These are phyloP conservation scores for Seiridium cupressi DNA, from an alignment of 2,329 filamentous ascomycete genomes.

Conservation along the genomic window DNA sequence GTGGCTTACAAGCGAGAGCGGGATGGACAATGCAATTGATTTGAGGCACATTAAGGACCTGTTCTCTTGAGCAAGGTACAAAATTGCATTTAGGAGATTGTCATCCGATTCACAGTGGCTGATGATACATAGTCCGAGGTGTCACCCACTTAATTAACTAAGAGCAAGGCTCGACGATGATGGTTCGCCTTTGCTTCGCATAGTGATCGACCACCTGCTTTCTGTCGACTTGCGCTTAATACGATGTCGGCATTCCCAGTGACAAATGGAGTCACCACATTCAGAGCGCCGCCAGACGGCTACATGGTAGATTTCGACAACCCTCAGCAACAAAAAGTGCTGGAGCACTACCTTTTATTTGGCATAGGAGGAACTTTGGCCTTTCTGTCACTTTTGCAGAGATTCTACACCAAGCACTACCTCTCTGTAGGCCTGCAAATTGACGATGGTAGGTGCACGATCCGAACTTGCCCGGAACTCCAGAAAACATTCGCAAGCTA, in stretches of 20 bases:
- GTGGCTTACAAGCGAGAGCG: too few relatives aligned
- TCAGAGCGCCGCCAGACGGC: conserved; percentile 24
- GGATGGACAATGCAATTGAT: too few relatives aligned
- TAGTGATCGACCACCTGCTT: too few relatives aligned
- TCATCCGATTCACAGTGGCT: too few relatives aligned
- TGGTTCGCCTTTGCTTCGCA: too few relatives aligned
- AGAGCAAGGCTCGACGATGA: too few relatives aligned
- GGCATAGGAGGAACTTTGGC: conserved; percentile 23
- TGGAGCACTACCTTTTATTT: conserved; percentile 24
- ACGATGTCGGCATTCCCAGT: not conserved
- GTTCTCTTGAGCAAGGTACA: too few relatives aligned
- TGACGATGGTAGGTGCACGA: conserved; percentile 12
- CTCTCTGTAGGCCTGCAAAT: conserved; percentile 13
- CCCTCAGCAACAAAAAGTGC: conserved; percentile 22
- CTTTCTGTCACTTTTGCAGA: conserved; percentile 21
- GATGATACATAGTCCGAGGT: too few relatives aligned
- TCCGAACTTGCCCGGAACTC: not conserved
- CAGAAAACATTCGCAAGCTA: too few relatives aligned
- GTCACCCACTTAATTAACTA: too few relatives aligned
- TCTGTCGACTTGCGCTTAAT: not conserved
- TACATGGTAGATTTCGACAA: conserved; percentile 33
- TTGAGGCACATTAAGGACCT: too few relatives aligned
- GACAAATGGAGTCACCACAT: conserved; percentile 21
- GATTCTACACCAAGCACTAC: conserved; percentile 29
- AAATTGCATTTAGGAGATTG: too few relatives aligned